Base-by-base conservation (phyloP, 2,329 filamentous ascomycete species). In the Alternaria metachromatica region DNA sequence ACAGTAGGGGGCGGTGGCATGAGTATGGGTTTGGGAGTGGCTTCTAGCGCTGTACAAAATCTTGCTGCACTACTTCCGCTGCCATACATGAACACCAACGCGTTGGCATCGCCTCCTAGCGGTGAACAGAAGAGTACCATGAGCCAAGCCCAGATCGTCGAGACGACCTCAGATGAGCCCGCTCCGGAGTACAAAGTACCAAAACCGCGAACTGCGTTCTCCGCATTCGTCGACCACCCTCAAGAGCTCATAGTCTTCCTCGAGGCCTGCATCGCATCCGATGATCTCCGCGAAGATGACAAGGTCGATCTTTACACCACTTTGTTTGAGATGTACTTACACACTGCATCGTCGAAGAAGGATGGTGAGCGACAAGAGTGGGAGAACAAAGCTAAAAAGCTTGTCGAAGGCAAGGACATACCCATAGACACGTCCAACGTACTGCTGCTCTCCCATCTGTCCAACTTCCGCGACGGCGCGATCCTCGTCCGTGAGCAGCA, bases 251-350 rank as follows among this genome's bases (percentile, higher is more conserved):
- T 98, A 66, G 84, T 89, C 15, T 99, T 99, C 76, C 85, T 99
- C 0, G 95, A 99, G 80, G 93, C 94, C 6, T 94, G 95, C 64
- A 87, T 97, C 6, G 84, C 89, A 54, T 90, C 94, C 62, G 84
- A 89, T 20, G 86, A 87, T 21, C 80, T 97, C n/a, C 89, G 88
- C 20, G 85, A 92, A 37, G 86, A 89, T 9, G 92, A 97, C 76
- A 92, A 89, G 67, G 87, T 90, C 2, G 96, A 99, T 78, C 85
- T 99, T 15, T 96, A 96, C 75, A 98, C 95, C 0, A 97, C 96
- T 0, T 80, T 99, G 13, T 98, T 99, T 76, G 96, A 99, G 80
- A 98, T 99, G 92, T 99, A 98, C 76, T 84, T 99, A 9, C 92
- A 97, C 79, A 96, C 94, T 72, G 92, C 95, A 21, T 91, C 89